Conservation (phyloP, 2,329 filamentous ascomycete genomes). For the Monilinia aucupariae region DNA sequence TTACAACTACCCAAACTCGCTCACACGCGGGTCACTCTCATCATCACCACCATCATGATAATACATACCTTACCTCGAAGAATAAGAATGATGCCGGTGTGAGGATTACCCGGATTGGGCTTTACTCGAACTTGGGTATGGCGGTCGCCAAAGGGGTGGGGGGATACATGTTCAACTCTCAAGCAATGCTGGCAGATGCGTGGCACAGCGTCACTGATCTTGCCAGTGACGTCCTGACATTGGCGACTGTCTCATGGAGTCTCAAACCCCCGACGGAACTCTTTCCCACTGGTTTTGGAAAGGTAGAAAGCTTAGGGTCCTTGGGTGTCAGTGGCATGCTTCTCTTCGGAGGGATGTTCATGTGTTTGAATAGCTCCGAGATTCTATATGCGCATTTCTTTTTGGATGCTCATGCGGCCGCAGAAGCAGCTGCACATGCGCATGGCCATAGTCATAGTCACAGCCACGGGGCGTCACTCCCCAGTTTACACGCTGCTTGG, state of each 20-base stretch:
- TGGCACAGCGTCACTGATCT: constrained; percentile 95
- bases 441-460: constrained; percentile 64
- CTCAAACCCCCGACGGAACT: constrained; percentile 74
- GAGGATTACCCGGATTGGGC: constrained; percentile 82
- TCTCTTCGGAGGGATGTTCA: constrained; percentile 82
- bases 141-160: constrained; percentile 87
- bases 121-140: constrained; percentile 90
- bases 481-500: constrained; percentile 93
- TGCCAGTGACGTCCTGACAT: constrained; percentile 87
- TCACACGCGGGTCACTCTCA: constrained; percentile 52
- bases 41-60: constrained; percentile 78
- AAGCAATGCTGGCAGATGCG: constrained; percentile 86
- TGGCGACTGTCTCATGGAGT: constrained; percentile 92
- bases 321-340: constrained; percentile 89
- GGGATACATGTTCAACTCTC: constrained; percentile 91
- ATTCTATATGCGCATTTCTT: constrained; percentile 69
- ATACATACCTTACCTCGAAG: constrained; percentile 70
- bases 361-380: constrained; percentile 73
- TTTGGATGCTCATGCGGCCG: constrained; percentile 54
- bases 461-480: constrained; percentile 57
- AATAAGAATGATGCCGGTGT: constrained; percentile 92
- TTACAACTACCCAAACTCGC: constrained; percentile 33
- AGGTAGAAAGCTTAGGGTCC: constrained; percentile 93
- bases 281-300: constrained; percentile 91
- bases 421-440: constrained; percentile 48